Base-by-base conservation (phyloP, 768 basidiomycete genomes). In the Lentinula lateritia region DNA sequence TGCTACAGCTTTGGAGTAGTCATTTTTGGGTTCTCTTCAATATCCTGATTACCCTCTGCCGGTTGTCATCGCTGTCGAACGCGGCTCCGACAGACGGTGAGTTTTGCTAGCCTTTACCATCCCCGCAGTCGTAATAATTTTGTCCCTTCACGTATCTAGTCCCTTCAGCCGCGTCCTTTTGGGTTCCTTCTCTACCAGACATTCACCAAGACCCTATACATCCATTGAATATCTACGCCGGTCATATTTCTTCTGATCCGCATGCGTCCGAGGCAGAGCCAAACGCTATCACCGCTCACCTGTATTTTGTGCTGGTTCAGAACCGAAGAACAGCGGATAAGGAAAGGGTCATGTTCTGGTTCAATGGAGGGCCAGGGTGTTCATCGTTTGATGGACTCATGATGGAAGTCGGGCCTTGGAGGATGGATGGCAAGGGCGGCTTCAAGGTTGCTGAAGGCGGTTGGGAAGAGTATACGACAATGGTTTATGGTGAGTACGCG, bases 361-460 rank as follows among this genome's bases (percentile, higher is more conserved):
- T 98, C 70, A 98, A 98, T 74, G 95, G 94, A 18, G 96, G 96
- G 1, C 96, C 96, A 18, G 97, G 97, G 34, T 98, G 97, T 72
- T 97, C 95, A 0, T 94, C 92, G 0, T 98, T 98, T 70, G 96
- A 98, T 67, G 96, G 96, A 2, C 81, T 95, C 16, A 90, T 98
- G 89, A 95, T 98, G 93, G 96, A 98, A 68, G 80, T 95, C n/a
- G 96, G 96, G 0, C 95, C 96, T 4, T 96, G 93, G 85, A 83
- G 83, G 65, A 75, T 88, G 73, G 89, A 93, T 67, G 82, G 85
- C 57, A 76, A 85, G 15, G 87, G 90, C 60, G 83, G 88, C 3
- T 82, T 95, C 63, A 83, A 83, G 66, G 81, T 85, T 18, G 77
- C 84, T 8, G 88, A 93, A 64, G 94, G 95, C 32, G 95, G 95